Percentiles rank a stretch among this genome's conserved stretches.
phyloP scores from a whole-genome alignment of 805 yeast genomes.

The Jamesozyma lodderae region DNA sequence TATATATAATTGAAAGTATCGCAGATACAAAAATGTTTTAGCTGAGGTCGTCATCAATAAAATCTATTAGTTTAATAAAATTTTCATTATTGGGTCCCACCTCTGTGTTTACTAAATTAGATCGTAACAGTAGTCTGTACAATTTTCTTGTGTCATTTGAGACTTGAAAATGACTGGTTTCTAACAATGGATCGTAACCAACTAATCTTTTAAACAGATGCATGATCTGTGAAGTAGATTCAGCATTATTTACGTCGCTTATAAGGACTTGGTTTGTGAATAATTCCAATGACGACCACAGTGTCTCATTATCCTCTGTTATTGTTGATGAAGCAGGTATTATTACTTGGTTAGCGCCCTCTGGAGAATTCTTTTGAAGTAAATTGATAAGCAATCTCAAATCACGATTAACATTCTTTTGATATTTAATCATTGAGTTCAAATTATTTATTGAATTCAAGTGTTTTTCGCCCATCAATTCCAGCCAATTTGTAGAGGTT shows the following conservation, averaged over 20 bases:
- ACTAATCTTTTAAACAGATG: slow-evolving; percentile 12
- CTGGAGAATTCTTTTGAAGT: not conserved
- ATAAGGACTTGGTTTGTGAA: slow-evolving; percentile 12
- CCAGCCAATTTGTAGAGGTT: slow-evolving; percentile 12
- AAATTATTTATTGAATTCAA: not conserved
- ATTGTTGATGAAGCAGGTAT: not conserved
- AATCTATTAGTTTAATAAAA: slow-evolving; percentile 14
- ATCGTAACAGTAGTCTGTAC: slow-evolving; percentile 15
- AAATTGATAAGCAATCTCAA: slow-evolving; percentile 8
- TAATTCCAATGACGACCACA: slow-evolving; percentile 7
- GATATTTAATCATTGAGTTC: slow-evolving; percentile 9
- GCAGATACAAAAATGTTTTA: not conserved
- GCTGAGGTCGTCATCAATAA: slow-evolving; percentile 5
- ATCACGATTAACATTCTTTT: slow-evolving; percentile 15
- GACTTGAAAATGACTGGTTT: slow-evolving; percentile 12
- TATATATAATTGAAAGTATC: not conserved
- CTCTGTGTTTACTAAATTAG: not conserved
- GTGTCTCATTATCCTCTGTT: slow-evolving; percentile 5
- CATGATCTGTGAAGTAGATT: slow-evolving; percentile 4
- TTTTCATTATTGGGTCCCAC: not conserved
- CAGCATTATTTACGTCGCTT: slow-evolving; percentile 4
- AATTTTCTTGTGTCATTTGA: slow-evolving; percentile 2
- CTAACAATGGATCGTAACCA: slow-evolving; percentile 12
- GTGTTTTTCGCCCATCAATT: slow-evolving; percentile 2
- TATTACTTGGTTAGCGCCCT: not conserved